Evolutionary conservation across 2,329 filamentous ascomycete species (phyloP).

Genomic region (Trichophyton rubrum): DNA sequence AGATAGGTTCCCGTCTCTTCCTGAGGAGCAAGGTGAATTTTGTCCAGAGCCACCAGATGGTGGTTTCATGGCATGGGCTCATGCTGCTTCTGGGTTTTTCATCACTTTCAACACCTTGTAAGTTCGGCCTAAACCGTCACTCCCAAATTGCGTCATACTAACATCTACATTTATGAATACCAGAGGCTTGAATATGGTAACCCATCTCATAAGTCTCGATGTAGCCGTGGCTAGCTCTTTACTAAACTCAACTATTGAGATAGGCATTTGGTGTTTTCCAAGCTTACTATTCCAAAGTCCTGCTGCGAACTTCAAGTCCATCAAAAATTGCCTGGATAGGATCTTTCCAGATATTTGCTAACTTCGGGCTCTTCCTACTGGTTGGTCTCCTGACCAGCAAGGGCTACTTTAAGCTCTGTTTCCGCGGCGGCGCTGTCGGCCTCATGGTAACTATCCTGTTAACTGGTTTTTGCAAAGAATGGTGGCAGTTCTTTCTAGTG

Average conservation of each 20-base stretch:
- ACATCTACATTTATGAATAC: background rate
- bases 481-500: conserved; percentile 15
- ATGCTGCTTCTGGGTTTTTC: conserved; percentile 20
- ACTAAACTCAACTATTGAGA: background rate
- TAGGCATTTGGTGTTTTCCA: conserved; percentile 32
- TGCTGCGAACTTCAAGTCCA: conserved; percentile 17
- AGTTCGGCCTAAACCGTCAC: background rate
- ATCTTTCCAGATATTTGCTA: conserved; percentile 31
- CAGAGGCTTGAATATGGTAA: conserved; percentile 24
- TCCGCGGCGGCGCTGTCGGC: conserved; percentile 16
- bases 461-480: conserved; percentile 5
- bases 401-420: conserved; percentile 24
- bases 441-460: background rate
- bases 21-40: conserved; percentile 4
- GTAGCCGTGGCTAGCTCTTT: background rate
- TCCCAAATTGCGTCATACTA: background rate
- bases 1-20: background rate
- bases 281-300: conserved; percentile 27
- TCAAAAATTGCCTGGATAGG: conserved; percentile 32
- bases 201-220: background rate
- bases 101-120: conserved; percentile 24
- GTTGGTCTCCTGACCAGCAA: conserved; percentile 27
- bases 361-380: conserved; percentile 29
- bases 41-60: conserved; percentile 19
- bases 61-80: conserved; percentile 23